Conservation (phyloP, 202 grass and related monocot species). For the Saccharum hybrid region DNA sequence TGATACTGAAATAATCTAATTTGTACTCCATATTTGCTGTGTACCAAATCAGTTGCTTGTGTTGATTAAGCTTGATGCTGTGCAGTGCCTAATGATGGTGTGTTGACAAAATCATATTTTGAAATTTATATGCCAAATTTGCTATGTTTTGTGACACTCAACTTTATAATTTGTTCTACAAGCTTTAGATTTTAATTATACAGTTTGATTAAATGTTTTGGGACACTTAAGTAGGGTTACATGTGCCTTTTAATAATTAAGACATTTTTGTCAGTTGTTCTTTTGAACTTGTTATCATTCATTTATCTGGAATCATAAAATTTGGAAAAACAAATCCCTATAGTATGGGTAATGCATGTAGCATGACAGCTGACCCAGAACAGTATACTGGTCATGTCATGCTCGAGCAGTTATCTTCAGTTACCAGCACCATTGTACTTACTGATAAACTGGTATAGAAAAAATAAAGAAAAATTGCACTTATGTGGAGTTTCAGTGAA, state of each 20-base stretch:
- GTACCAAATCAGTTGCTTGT: not conserved
- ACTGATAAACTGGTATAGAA: slow-evolving; percentile 6
- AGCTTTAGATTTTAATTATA: not conserved
- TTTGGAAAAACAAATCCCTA: not conserved
- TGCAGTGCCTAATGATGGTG: not conserved
- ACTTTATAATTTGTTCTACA: not conserved
- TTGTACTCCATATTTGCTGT: not conserved
- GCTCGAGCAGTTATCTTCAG: not conserved
- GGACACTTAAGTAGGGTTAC: not conserved
- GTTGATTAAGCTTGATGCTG: not conserved
- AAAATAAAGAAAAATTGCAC: not conserved
- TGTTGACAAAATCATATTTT: not conserved
- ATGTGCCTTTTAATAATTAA: slow-evolving; percentile 9
- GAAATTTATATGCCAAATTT: slow-evolving; percentile 3
- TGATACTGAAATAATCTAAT: not conserved
- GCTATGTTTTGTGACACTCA: not conserved
- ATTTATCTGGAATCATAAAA: not conserved
- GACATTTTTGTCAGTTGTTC: not conserved
- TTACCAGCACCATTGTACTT: not conserved
- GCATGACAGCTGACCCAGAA: not conserved
- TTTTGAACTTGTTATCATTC: not conserved
- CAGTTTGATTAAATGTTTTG: not conserved
- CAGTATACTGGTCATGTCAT: not conserved
- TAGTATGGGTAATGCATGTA: not conserved
- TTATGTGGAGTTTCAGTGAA: not conserved